Evolutionary conservation across 495 filamentous ascomycete genomes (phyloP).

Genomic region (Neurospora sp.): DNA sequence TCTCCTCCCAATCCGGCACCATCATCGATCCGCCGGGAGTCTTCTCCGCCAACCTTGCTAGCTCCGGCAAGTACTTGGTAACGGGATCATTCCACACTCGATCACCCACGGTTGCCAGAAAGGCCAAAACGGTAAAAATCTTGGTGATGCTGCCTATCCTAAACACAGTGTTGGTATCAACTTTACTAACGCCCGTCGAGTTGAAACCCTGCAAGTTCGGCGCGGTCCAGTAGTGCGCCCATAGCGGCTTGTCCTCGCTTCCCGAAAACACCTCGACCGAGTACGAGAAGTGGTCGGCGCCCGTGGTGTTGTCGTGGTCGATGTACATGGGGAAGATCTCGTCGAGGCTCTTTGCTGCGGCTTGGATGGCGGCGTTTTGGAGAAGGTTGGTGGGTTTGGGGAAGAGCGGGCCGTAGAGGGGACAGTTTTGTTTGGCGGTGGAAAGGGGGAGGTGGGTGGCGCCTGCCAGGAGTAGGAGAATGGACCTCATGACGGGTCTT

Average conservation of each 20-base stretch:
- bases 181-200: constrained; percentile 25
- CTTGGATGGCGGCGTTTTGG: constrained; percentile 11
- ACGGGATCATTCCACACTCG: constrained; percentile 28
- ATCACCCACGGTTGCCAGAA: constrained; percentile 30
- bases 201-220: constrained; percentile 27
- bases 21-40: constrained; percentile 26
- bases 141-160: constrained; percentile 43
- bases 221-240: constrained; percentile 39
- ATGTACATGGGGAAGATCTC: constrained; percentile 21
- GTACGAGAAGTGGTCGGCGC: constrained; percentile 35
- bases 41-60: constrained; percentile 25
- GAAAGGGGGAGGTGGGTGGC: not conserved
- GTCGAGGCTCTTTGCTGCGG: constrained; percentile 18
- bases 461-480: not conserved
- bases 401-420: constrained; percentile 38
- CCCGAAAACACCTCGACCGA: constrained; percentile 39
- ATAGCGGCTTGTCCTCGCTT: constrained; percentile 29
- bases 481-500: not conserved
- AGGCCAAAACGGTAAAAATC: constrained; percentile 35
- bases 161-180: constrained; percentile 36
- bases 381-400: constrained; percentile 31
- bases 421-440: constrained; percentile 29
- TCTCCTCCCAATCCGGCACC: constrained; percentile 40
- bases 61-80: constrained; percentile 45
- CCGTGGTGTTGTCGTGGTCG: constrained; percentile 24